A percentile compares a stretch with the other conserved stretches of the same genome.
Conservation (phyloP, 2,329 filamentous ascomycete genomes). For the Ophiostoma triangulosporum region DNA sequence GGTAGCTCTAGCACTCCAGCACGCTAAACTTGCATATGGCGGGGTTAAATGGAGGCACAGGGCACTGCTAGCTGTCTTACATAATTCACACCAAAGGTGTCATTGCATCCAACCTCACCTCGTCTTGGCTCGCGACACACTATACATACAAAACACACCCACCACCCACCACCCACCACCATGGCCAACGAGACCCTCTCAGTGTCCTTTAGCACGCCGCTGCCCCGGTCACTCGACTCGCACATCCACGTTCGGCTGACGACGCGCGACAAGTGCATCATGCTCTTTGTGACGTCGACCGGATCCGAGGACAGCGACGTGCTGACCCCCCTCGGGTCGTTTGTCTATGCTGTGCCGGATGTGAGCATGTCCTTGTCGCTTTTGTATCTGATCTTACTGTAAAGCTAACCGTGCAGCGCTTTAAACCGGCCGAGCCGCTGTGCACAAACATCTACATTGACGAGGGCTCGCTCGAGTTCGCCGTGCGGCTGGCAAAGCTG, state of each 20-base stretch:
- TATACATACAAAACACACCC: too few species aligned
- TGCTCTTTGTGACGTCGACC: slow-evolving; percentile 49
- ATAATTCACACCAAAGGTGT: background rate
- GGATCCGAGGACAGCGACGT: slow-evolving; percentile 21
- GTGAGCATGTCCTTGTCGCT: too few species aligned
- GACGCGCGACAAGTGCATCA: slow-evolving; percentile 40
- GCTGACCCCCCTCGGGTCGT: slow-evolving; percentile 59
- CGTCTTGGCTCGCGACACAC: background rate
- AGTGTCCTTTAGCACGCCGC: slow-evolving; percentile 41
- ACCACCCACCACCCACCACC: background rate
- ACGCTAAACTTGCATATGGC: background rate
- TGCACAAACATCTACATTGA: slow-evolving; percentile 68
- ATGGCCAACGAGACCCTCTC: slow-evolving; percentile 10
- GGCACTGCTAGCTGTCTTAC: background rate
- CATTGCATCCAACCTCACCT: background rate
- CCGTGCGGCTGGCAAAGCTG: slow-evolving; percentile 70
- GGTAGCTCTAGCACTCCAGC: background rate
- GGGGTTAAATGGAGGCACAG: background rate
- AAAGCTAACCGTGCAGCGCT: slow-evolving; percentile 28
- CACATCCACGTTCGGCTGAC: slow-evolving; percentile 48
- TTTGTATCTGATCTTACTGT: slow-evolving; percentile 4
- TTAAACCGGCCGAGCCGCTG: slow-evolving; percentile 47
- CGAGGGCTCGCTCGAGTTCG: slow-evolving; percentile 71
- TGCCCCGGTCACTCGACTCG: slow-evolving; percentile 47
- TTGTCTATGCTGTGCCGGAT: slow-evolving; percentile 87